A percentile compares a stretch with the other conserved stretches of the same genome.
Conservation (phyloP, 1,284 basidiomycete genomes). For the Boletus semigastroideus region DNA sequence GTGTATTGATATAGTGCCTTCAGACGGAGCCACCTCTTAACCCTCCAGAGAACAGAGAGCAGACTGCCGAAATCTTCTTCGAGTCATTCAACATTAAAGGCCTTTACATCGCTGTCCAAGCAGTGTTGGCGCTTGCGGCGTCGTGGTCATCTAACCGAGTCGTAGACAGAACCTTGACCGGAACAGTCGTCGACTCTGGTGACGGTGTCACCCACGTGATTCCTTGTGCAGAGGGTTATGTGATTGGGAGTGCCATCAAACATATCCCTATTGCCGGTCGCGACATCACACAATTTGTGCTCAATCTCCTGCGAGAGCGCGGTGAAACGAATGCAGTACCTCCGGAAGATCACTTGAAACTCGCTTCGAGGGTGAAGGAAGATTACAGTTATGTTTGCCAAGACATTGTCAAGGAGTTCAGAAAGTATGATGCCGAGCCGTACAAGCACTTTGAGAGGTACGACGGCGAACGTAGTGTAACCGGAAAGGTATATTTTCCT, state of each 20-base stretch:
- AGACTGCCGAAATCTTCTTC: slow-evolving; percentile 99
- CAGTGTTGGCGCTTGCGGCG: slow-evolving; percentile 97
- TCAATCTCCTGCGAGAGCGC: slow-evolving; percentile 94
- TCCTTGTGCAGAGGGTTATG: slow-evolving; percentile 96
- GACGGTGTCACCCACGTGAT: slow-evolving; percentile 99
- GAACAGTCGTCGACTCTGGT: slow-evolving; percentile 98
- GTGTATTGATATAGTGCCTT: slow-evolving; percentile 4
- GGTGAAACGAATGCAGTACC: slow-evolving; percentile 90
- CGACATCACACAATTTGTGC: slow-evolving; percentile 96
- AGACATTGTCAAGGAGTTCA: slow-evolving; percentile 98
- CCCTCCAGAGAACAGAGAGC: slow-evolving; percentile 97
- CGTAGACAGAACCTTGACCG: slow-evolving; percentile 90
- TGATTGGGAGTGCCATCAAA: slow-evolving; percentile 99
- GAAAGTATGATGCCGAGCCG: slow-evolving; percentile 96
- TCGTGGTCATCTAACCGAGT: slow-evolving; percentile 96
- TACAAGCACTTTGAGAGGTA: slow-evolving; percentile 96
- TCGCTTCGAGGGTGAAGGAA: slow-evolving; percentile 97
- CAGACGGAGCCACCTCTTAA: slow-evolving; percentile 99
- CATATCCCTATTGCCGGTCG: slow-evolving; percentile 98
- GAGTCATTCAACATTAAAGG: slow-evolving; percentile 99
- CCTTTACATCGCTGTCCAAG: slow-evolving; percentile 98
- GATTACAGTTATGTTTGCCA: slow-evolving; percentile 99
- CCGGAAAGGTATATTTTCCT: slow-evolving; percentile 67
- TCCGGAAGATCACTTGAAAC: slow-evolving; percentile 92
- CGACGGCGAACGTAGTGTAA: slow-evolving; percentile 92